Conservation (phyloP, 257 asterid species). For the Prunella vulgaris region DNA sequence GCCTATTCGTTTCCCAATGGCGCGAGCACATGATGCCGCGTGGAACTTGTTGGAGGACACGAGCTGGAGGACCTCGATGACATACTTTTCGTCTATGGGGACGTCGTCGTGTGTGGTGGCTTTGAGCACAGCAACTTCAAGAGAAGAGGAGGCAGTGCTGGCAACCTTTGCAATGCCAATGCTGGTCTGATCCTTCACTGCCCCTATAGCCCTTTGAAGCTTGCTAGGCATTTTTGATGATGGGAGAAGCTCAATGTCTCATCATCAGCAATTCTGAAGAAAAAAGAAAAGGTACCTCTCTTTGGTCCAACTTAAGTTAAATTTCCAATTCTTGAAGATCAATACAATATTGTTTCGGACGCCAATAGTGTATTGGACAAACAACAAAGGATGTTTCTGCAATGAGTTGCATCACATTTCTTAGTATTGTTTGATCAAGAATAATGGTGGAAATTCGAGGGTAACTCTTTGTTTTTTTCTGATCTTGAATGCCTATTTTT, state of each 20-base stretch:
- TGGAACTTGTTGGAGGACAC: slow-evolving; percentile 65
- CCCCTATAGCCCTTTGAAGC: slow-evolving; percentile 67
- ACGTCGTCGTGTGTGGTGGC: slow-evolving; percentile 74
- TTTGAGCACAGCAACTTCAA: slow-evolving; percentile 72
- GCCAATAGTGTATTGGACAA: neutral
- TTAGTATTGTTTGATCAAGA: slow-evolving; percentile 12
- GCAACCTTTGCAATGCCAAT: slow-evolving; percentile 75
- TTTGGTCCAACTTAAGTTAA: neutral
- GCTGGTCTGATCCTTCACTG: slow-evolving; percentile 86
- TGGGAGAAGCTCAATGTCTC: slow-evolving; percentile 17
- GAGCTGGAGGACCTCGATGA: slow-evolving; percentile 46
- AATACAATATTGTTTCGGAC: neutral
- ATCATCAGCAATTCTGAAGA: slow-evolving; percentile 15
- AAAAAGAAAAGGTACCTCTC: neutral
- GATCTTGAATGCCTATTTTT: neutral
- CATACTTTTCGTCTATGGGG: slow-evolving; percentile 51
- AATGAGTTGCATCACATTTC: neutral
- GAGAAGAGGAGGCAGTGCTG: slow-evolving; percentile 47
- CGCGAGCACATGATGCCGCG: slow-evolving; percentile 75
- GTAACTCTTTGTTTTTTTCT: neutral
- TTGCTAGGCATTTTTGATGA: slow-evolving; percentile 66
- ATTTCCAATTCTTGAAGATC: slow-evolving; percentile 10
- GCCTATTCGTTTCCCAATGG: slow-evolving; percentile 66
- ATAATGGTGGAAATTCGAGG: neutral
- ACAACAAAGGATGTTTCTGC: slow-evolving; percentile 1